Conservation (phyloP, 148 eudicot genomes). For the Rhododendron vialii region DNA sequence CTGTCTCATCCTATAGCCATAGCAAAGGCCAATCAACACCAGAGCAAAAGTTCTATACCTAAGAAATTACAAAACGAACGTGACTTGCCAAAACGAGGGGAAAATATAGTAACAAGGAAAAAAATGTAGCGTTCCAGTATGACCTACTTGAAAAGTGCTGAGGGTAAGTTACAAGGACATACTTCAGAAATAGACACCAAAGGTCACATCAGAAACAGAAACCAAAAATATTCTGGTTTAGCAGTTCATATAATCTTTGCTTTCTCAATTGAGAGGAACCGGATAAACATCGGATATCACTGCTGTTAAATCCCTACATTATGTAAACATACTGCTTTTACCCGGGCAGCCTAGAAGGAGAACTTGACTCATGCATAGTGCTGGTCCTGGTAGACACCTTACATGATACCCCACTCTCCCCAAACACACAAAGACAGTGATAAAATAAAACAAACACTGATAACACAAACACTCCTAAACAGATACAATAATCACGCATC, state of each 20-base stretch:
- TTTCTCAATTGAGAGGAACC: not conserved
- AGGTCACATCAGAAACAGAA: not conserved
- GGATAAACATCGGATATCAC: not conserved
- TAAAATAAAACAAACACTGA: not conserved
- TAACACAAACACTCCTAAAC: not conserved
- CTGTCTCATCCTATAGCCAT: conserved; percentile 63
- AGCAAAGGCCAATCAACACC: conserved; percentile 16
- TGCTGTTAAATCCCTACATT: not conserved
- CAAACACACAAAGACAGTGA: not conserved
- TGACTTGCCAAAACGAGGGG: not conserved
- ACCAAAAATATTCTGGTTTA: not conserved
- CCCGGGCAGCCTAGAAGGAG: not conserved
- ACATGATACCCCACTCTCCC: not conserved
- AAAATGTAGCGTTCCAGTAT: not conserved
- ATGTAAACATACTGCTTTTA: not conserved
- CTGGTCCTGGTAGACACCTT: not conserved
- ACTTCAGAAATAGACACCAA: not conserved
- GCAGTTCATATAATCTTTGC: not conserved
- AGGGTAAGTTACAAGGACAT: not conserved
- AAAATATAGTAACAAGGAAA: not conserved
- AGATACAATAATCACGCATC: not conserved
- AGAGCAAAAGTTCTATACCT: not conserved
- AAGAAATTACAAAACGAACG: not conserved
- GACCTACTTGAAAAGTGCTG: not conserved
- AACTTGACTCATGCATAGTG: not conserved